Evolutionary conservation across 306 rosid genomes (phyloP).

Genomic region (Vicia faba): DNA sequence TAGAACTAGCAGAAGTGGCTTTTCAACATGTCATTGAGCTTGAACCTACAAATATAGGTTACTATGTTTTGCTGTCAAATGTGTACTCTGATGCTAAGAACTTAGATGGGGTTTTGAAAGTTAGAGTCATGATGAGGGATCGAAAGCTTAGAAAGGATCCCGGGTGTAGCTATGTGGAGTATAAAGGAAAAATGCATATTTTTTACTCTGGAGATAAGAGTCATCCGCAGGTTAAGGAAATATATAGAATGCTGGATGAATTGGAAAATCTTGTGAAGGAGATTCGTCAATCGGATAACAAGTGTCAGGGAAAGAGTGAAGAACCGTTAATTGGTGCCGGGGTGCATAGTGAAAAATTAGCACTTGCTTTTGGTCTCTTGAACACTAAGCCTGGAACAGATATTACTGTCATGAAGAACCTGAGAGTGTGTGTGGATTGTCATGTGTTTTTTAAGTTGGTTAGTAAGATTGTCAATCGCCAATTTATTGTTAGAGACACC

Average conservation of each 20-base stretch:
- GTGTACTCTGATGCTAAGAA: conserved; percentile 63
- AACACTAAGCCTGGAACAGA: conserved; percentile 60
- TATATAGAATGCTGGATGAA: conserved; percentile 61
- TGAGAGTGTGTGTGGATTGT: conserved; percentile 83
- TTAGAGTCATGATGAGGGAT: conserved; percentile 80
- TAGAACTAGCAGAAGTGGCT: conserved; percentile 73
- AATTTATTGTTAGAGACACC: conserved; percentile 78
- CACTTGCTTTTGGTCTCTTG: conserved; percentile 68
- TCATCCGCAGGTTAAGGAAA: conserved; percentile 55
- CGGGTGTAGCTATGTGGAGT: conserved; percentile 74
- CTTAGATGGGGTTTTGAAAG: conserved; percentile 64
- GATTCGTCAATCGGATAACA: conserved; percentile 37
- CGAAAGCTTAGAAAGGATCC: conserved; percentile 74
- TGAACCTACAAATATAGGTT: conserved; percentile 77
- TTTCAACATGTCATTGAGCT: conserved; percentile 64
- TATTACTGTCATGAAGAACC: conserved; percentile 76
- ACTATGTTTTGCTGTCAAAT: conserved; percentile 81
- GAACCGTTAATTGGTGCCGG: conserved; percentile 48
- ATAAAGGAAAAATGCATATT: conserved; percentile 65
- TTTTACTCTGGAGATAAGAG: conserved; percentile 73
- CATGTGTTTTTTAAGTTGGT: conserved; percentile 75
- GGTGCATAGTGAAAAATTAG: conserved; percentile 82
- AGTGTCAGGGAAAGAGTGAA: conserved; percentile 44
- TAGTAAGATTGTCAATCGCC: conserved; percentile 74
- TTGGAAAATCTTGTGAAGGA: conserved; percentile 58